Percentiles rank a stretch among this genome's conserved stretches.
These are phyloP conservation scores for Lunularia cruciata DNA, from an alignment of 225 moss, liverwort and hornwort genomes.

Conservation along the genomic window DNA sequence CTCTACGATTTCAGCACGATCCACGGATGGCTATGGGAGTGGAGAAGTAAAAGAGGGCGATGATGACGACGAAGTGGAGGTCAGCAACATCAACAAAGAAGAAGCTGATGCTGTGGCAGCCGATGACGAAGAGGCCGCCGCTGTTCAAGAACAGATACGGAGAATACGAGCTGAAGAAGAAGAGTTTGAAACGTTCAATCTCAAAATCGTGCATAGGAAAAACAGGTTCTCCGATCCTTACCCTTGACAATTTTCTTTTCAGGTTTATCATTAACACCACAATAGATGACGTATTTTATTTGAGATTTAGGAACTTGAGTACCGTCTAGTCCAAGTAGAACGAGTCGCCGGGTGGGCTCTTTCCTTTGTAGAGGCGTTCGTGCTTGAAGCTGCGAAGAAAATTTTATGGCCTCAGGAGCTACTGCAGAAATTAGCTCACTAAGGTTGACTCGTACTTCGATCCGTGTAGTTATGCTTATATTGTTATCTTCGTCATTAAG, in stretches of 20 bases:
- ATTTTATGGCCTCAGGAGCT: not conserved
- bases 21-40: slow-evolving; percentile 87
- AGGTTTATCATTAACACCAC: too few relatives aligned
- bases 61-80: slow-evolving; percentile 57
- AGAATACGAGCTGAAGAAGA: slow-evolving; percentile 97
- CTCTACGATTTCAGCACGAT: slow-evolving; percentile 77
- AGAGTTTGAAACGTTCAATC: slow-evolving; percentile 94
- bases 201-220: slow-evolving; percentile 94
- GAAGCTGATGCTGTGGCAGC: slow-evolving; percentile 90
- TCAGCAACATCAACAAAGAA: slow-evolving; percentile 41
- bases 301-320: not conserved
- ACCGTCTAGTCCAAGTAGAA: not conserved
- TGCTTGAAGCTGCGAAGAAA: not conserved
- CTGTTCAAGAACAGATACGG: slow-evolving; percentile 93
- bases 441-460: too few relatives aligned
- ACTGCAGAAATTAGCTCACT: too few relatives aligned
- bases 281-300: not conserved
- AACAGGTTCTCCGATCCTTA: slow-evolving; percentile 50
- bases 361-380: not conserved
- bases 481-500: too few relatives aligned
- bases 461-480: too few relatives aligned
- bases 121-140: slow-evolving; percentile 92
- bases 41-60: slow-evolving; percentile 65
- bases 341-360: not conserved
- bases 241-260: not conserved